Conservation (phyloP, 139 green algal species). For the Chlamydomonas incerta region DNA sequence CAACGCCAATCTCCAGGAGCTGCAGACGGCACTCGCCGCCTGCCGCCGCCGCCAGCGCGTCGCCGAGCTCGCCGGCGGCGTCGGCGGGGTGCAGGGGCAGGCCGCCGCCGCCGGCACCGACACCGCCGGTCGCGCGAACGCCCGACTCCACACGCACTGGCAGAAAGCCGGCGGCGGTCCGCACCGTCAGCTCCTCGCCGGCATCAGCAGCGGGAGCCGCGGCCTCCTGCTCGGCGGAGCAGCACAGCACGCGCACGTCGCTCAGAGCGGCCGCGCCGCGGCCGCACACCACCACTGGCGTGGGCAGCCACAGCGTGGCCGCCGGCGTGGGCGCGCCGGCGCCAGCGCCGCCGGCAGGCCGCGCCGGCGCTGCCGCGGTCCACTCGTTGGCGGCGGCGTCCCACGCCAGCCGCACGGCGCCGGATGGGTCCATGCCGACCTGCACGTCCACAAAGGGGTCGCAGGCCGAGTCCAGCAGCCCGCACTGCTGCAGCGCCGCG, state of each 20-base stretch:
- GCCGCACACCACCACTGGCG: background rate
- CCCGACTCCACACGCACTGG: background rate
- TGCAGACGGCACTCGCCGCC: background rate
- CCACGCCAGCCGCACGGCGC: background rate
- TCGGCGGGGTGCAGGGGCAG: no score
- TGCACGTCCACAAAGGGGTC: conserved; percentile 3
- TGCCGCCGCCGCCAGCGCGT: background rate
- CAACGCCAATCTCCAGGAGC: background rate
- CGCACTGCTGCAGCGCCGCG: background rate
- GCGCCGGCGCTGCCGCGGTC: background rate
- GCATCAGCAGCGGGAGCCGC: background rate
- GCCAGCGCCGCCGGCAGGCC: background rate
- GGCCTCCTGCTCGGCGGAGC: background rate
- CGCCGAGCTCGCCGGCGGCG: background rate
- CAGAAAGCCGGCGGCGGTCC: conserved; percentile 11
- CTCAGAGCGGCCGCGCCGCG: background rate
- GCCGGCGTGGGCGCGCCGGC: background rate
- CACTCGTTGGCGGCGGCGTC: background rate
- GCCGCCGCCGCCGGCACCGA: no score
- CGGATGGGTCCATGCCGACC: conserved; percentile 1
- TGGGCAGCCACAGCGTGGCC: conserved; percentile 36
- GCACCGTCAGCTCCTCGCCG: conserved; percentile 7
- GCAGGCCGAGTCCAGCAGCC: background rate
- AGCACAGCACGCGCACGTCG: background rate
- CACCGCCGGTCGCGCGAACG: background rate